Evolutionary conservation across 306 rosid species (phyloP).

Genomic region (Cucumis sativus): Cucumber_9930_V3 NC_026659.2:1516001-1516500

Average conservation of each 20-base stretch:
- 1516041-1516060: background rate
- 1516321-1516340: slow-evolving; percentile 23
- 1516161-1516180: slow-evolving; percentile 95
- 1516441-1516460: slow-evolving; percentile 52
- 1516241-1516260: slow-evolving; percentile 4
- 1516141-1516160: slow-evolving; percentile 95
- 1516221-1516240: slow-evolving; percentile 13
- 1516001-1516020: too few relatives aligned
- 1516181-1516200: slow-evolving; percentile 98
- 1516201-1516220: slow-evolving; percentile 38
- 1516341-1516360: slow-evolving; percentile 27
- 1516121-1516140: slow-evolving; percentile 97
- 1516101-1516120: slow-evolving; percentile 41
- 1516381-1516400: slow-evolving; percentile 72
- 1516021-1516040: too few relatives aligned
- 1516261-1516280: slow-evolving; percentile 19
- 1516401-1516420: slow-evolving; percentile 40
- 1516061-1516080: background rate
- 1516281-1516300: slow-evolving; percentile 33
- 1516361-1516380: slow-evolving; percentile 62
- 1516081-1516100: too few relatives aligned
- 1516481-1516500: slow-evolving; percentile 28
- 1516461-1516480: slow-evolving; percentile 25
- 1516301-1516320: slow-evolving; percentile 45
- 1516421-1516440: slow-evolving; percentile 29